Percentiles rank a stretch among this genome's conserved stretches.
Evolutionary conservation across 805 yeast genomes (phyloP).

Genomic region (Barnettozyma pratensis): DNA sequence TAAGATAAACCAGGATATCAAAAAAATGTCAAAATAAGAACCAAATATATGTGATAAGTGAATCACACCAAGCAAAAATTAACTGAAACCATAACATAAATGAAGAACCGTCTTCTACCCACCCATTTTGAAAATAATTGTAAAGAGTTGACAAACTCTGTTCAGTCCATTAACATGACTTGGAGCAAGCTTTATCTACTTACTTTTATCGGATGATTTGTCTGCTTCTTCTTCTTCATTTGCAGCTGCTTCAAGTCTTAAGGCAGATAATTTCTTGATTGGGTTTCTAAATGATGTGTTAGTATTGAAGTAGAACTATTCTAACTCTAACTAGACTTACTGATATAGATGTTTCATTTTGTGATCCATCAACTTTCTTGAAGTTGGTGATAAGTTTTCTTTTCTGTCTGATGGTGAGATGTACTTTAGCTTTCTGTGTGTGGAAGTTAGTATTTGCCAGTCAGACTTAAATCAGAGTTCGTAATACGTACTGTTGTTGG

Average conservation of each 20-base stretch:
- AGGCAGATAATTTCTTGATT: slow-evolving; percentile 21
- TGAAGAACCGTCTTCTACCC: too few relatives aligned
- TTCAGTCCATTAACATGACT: background rate
- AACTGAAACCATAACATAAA: too few relatives aligned
- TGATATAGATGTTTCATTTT: slow-evolving; percentile 22
- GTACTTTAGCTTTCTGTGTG: slow-evolving; percentile 22
- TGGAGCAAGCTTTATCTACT: background rate
- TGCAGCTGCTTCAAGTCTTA: slow-evolving; percentile 22
- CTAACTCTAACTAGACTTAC: slow-evolving; percentile 13
- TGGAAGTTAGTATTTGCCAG: too few relatives aligned
- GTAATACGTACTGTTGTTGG: slow-evolving; percentile 22
- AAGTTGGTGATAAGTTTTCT: slow-evolving; percentile 27
- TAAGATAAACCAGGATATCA: background rate
- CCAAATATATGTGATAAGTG: too few relatives aligned
- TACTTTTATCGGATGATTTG: background rate
- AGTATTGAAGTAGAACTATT: slow-evolving; percentile 3
- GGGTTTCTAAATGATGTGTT: slow-evolving; percentile 18
- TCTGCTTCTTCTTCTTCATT: slow-evolving; percentile 2
- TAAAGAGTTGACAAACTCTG: too few relatives aligned
- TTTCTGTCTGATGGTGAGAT: slow-evolving; percentile 26
- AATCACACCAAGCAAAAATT: too few relatives aligned
- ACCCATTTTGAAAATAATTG: too few relatives aligned
- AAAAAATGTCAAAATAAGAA: background rate
- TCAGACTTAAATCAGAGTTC: too few relatives aligned
- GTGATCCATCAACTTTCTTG: slow-evolving; percentile 25